Base-by-base conservation (phyloP, 1,284 basidiomycete species). In the Phylloporus gajari region DNA sequence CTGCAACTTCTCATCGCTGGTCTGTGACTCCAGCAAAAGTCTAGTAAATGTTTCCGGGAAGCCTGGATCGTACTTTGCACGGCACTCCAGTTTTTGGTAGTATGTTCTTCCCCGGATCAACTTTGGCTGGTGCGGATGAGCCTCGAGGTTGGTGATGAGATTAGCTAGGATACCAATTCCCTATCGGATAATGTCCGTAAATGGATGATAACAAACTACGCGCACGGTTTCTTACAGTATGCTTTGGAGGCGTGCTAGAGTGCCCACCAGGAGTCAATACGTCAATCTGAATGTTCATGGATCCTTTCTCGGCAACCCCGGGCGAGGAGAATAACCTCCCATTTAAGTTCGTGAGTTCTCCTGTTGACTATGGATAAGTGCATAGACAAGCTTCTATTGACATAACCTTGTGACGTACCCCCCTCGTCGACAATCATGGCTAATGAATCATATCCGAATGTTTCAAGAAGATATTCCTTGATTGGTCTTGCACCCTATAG, bases 181-280 rank as follows among this genome's bases (percentile, higher is more conserved):
- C 86, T 88, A 65, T n/a, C 25, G 38, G 44, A 19, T 25, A 27
- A 7, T 23, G 13, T 38, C 4, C 1, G 48, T 71, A 23, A 67
- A 38, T 59, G 56, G 5, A 63, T 21, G 8, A 9, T 11, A 5
- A 27, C 59, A 32, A 60, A 42, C n/a, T 13, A 59, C 3, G 25
- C 5, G 30, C 12, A 48, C n/a, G n/a, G n/a, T 38, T 70, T 15
- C 82, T 68, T 74, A 89, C 89, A 7, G 88, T 90, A 75, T n/a
- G n/a, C n/a, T n/a, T n/a, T n/a, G n/a, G n/a, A n/a, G n/a, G n/a
- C n/a, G n/a, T n/a, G n/a, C n/a, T 91, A 8, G 91, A 91, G 79
- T 94, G 93, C 0, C 93, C 93, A 19, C 93, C 93, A 2, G 87
- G 85, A 6, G 91, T 88, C 32, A 85, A 78, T 25, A 92, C 87